Conservation (phyloP, 2,329 filamentous ascomycete genomes). For the Botrytis hyacinthi region DNA sequence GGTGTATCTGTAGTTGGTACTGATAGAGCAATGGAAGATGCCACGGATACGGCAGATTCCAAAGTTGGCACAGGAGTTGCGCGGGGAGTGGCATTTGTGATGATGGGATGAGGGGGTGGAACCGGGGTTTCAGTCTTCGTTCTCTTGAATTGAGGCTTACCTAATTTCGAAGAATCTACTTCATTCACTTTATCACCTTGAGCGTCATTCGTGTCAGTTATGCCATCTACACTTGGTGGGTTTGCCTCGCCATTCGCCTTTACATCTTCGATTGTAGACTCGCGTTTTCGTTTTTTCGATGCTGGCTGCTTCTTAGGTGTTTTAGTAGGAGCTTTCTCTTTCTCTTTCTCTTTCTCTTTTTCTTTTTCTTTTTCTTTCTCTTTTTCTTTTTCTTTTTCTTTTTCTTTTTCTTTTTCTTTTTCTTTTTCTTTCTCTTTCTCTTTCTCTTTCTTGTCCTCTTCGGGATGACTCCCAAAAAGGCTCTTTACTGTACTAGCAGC, state of each 20-base stretch:
- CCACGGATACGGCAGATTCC: constrained; percentile 28
- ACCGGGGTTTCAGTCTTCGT: constrained; percentile 58
- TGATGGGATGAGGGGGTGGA: constrained; percentile 44
- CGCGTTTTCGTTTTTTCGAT: constrained; percentile 38
- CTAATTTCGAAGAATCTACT: constrained; percentile 26
- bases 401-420: constrained; percentile 19
- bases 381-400: constrained; percentile 15
- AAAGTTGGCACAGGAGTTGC: constrained; percentile 23
- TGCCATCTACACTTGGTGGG: constrained; percentile 27
- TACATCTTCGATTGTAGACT: constrained; percentile 25
- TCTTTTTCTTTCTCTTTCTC: constrained; percentile 23
- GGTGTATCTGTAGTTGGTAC: constrained; percentile 23
- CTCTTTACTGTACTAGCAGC: constrained; percentile 48
- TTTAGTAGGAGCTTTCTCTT: constrained; percentile 26
- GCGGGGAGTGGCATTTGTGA: constrained; percentile 39
- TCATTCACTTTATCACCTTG: constrained; percentile 22
- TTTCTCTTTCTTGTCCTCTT: no score
- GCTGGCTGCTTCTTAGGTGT: constrained; percentile 28
- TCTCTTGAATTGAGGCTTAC: constrained; percentile 48
- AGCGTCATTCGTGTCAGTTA: constrained; percentile 24
- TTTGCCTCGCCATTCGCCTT: constrained; percentile 11
- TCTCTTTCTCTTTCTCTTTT: constrained; percentile 9
- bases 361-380: constrained; percentile 23
- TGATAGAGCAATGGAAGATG: constrained; percentile 25
- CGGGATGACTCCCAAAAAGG: constrained; percentile 35